Evolutionary conservation across 345 rosid species (phyloP).

Genomic region (Raphanus sativus): DNA sequence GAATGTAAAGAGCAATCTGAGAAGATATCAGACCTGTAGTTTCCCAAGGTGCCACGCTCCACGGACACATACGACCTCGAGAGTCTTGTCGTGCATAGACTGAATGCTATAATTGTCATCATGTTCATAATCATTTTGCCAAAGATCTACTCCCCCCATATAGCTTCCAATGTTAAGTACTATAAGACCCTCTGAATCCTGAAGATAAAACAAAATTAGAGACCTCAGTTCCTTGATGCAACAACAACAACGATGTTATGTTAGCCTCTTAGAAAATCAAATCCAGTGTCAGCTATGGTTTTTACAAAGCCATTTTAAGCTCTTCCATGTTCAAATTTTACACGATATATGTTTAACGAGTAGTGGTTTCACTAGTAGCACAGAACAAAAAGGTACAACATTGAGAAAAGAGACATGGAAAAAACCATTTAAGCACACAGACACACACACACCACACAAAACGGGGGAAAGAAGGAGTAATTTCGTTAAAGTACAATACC

Average conservation of each 20-base stretch:
- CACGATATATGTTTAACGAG: no score
- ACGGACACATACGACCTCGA: constrained; percentile 74
- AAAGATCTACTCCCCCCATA: constrained; percentile 92
- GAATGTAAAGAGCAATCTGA: neutral
- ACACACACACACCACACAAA: neutral
- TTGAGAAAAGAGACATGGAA: neutral
- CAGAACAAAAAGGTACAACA: constrained; percentile 7
- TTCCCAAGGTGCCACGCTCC: constrained; percentile 96
- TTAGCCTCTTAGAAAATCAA: neutral
- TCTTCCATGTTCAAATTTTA: neutral
- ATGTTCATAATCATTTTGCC: constrained; percentile 79
- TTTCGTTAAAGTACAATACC: constrained; percentile 39
- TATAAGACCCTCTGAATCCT: constrained; percentile 82
- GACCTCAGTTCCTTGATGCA: constrained; percentile 9
- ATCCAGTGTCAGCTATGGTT: neutral
- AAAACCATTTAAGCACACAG: no score
- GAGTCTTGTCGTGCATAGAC: constrained; percentile 70
- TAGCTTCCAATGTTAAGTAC: constrained; percentile 84
- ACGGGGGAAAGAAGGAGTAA: no score
- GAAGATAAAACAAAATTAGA: constrained; percentile 9
- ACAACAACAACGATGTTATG: neutral
- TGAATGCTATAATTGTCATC: constrained; percentile 57
- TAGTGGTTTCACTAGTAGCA: neutral
- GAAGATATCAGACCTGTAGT: constrained; percentile 57
- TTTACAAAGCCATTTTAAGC: neutral